Conservation (phyloP, 202 grass and related monocot species). For the Elaeis oleifera region DNA sequence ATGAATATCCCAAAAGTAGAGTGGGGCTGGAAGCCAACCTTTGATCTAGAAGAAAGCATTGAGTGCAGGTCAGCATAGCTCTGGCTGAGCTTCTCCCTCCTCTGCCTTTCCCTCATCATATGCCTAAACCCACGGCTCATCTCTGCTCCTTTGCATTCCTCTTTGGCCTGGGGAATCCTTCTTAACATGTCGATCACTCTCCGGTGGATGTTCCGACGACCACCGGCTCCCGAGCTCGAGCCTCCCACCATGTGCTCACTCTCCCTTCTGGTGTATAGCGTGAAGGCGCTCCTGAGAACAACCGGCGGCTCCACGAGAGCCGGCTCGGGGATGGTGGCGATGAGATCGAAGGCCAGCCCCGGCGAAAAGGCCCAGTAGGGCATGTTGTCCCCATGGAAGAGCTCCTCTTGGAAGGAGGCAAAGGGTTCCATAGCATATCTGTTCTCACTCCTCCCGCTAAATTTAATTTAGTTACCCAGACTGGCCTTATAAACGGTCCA, state of each 20-base stretch:
- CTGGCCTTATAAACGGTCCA: too few relatives aligned
- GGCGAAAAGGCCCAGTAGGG: slow-evolving; percentile 36
- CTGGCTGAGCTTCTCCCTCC: slow-evolving; percentile 94
- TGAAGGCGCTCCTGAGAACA: slow-evolving; percentile 25
- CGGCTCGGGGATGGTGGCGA: slow-evolving; percentile 3
- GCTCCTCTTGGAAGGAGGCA: slow-evolving; percentile 49
- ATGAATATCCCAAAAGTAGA: too few relatives aligned
- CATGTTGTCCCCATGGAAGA: slow-evolving; percentile 10
- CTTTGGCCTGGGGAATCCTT: slow-evolving; percentile 7
- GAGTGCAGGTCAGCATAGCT: slow-evolving; percentile 79
- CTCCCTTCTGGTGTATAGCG: slow-evolving; percentile 18
- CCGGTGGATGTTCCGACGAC: slow-evolving; percentile 26
- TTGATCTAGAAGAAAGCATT: slow-evolving; percentile 55
- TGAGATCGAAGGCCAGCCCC: slow-evolving; percentile 44
- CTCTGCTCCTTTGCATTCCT: slow-evolving; percentile 16
- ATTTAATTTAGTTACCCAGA: too few relatives aligned
- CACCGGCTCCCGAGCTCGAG: background rate
- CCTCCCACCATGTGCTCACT: background rate
- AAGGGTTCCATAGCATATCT: slow-evolving; percentile 46
- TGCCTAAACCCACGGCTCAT: slow-evolving; percentile 86
- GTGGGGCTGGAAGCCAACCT: slow-evolving; percentile 19
- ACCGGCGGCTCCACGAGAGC: background rate
- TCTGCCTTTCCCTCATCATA: slow-evolving; percentile 97
- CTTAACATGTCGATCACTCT: slow-evolving; percentile 29
- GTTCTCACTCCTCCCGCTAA: background rate